Evolutionary conservation across 2,329 filamentous ascomycete species (phyloP).

Genomic region (Podosphaera fusca): DNA sequence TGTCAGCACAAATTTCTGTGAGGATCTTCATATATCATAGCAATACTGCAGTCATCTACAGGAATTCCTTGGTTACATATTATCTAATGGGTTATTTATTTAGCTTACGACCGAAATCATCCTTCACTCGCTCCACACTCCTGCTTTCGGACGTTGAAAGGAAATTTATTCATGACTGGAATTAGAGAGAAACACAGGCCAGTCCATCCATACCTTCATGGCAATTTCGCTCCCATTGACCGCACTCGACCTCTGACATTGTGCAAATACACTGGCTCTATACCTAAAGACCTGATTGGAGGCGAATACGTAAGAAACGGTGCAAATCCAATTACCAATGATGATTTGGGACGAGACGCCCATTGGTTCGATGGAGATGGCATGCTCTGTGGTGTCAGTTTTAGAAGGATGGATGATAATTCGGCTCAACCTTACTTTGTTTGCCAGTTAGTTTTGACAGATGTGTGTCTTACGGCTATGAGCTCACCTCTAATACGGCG

Average conservation of each 20-base stretch:
- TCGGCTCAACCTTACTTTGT: conserved; percentile 37
- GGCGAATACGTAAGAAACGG: conserved; percentile 54
- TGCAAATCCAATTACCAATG: conserved; percentile 40
- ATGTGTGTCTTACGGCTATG: conserved; percentile 33
- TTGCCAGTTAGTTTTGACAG: conserved; percentile 46
- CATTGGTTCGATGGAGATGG: conserved; percentile 61
- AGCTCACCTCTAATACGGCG: conserved; percentile 23
- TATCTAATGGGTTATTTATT: too few species aligned
- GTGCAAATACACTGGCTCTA: conserved; percentile 31
- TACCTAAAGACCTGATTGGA: conserved; percentile 41
- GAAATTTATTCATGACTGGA: conserved; percentile 7
- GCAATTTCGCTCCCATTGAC: conserved; percentile 47
- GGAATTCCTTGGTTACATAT: too few species aligned
- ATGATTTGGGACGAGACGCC: conserved; percentile 34
- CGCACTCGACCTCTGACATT: conserved; percentile 29
- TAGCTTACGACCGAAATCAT: not conserved
- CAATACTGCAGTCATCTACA: too few species aligned
- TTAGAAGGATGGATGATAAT: conserved; percentile 21
- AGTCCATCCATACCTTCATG: conserved; percentile 27
- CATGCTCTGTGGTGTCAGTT: conserved; percentile 47
- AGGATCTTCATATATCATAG: too few species aligned
- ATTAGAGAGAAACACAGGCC: conserved; percentile 10
- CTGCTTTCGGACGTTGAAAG: too few species aligned
- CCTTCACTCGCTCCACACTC: not conserved
- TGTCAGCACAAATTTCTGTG: too few species aligned